Conservation (phyloP, 2,329 filamentous ascomycete species). For the Apiospora sp. region DNA sequence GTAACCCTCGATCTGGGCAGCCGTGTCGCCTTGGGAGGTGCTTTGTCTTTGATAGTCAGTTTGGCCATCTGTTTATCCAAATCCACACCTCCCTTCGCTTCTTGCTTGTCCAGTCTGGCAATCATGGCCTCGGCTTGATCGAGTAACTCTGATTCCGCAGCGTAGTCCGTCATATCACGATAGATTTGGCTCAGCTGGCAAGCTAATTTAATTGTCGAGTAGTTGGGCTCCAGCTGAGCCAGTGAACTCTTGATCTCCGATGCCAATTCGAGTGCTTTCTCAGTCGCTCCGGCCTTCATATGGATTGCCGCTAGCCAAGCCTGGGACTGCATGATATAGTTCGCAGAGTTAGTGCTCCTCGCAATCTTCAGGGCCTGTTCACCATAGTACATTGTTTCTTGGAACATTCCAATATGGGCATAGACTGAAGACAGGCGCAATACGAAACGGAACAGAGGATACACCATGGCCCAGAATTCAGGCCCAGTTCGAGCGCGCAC, state of each 20-base stretch:
- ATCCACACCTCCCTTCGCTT: conserved; percentile 34
- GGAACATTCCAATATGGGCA: conserved; percentile 83
- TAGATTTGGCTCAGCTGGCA: conserved; percentile 66
- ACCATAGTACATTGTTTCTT: conserved; percentile 87
- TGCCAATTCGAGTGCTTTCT: conserved; percentile 64
- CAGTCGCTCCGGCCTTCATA: conserved; percentile 64
- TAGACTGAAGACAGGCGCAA: conserved; percentile 80
- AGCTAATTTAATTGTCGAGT: conserved; percentile 55
- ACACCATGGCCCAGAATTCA: conserved; percentile 81
- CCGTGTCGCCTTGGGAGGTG: conserved; percentile 34
- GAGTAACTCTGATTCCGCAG: conserved; percentile 54
- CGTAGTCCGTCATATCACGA: conserved; percentile 55
- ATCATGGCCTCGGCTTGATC: conserved; percentile 58
- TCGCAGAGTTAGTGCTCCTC: conserved; percentile 68
- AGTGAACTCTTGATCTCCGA: conserved; percentile 62
- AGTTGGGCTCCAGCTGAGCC: conserved; percentile 53
- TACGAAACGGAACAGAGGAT: conserved; percentile 75
- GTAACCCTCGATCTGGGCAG: conserved; percentile 33
- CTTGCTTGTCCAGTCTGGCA: conserved; percentile 38
- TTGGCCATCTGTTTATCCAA: conserved; percentile 49
- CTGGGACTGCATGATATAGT: conserved; percentile 62
- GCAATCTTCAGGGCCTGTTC: conserved; percentile 85
- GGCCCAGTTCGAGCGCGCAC: conserved; percentile 58
- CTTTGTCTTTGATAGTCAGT: conserved; percentile 43
- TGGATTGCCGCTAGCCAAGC: conserved; percentile 64